These are phyloP conservation scores for Aspergillus haitiensis DNA, from an alignment of 495 filamentous ascomycete species.

Conservation along the genomic window DNA sequence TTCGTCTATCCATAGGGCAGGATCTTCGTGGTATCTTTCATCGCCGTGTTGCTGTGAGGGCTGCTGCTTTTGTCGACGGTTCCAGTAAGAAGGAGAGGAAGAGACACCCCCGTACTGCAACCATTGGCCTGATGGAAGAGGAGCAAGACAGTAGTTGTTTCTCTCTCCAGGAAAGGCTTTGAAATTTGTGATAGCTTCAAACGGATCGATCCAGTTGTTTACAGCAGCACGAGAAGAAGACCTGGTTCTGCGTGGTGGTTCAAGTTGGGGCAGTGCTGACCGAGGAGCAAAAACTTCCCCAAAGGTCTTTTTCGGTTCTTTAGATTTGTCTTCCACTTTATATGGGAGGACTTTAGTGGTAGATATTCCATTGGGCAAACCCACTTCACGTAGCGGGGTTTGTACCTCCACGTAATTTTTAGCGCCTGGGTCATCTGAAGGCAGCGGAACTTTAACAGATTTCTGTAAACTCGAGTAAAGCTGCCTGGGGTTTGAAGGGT, in stretches of 20 bases:
- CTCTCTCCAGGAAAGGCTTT: conserved; percentile 40
- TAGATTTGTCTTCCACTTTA: conserved; percentile 39
- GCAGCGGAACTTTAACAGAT: conserved; percentile 38
- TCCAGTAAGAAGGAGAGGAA: conserved; percentile 45
- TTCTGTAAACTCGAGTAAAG: conserved; percentile 80
- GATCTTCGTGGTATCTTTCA: conserved; percentile 32
- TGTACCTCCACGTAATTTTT: conserved; percentile 50
- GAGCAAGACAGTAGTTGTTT: conserved; percentile 43
- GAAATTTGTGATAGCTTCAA: conserved; percentile 41
- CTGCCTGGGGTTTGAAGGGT: conserved; percentile 69
- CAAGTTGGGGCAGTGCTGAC: conserved; percentile 60
- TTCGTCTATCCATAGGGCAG: conserved; percentile 37
- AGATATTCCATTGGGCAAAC: conserved; percentile 71
- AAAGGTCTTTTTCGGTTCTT: conserved; percentile 60
- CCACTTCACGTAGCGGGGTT: conserved; percentile 56
- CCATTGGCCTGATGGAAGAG: conserved; percentile 45
- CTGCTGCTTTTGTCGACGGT: conserved; percentile 42
- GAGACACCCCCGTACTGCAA: conserved; percentile 46
- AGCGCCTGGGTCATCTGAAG: conserved; percentile 38
- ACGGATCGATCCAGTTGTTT: conserved; percentile 43
- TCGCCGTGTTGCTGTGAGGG: conserved; percentile 21
- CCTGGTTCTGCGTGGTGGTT: conserved; percentile 57
- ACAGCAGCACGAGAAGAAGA: conserved; percentile 30
- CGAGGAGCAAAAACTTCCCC: conserved; percentile 80
- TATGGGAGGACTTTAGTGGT: conserved; percentile 66